Percentiles rank a stretch among this genome's conserved stretches.
These are phyloP conservation scores for Vitis rotundifolia DNA, from an alignment of 164 flowering plant genomes.

Conservation along the genomic window DNA sequence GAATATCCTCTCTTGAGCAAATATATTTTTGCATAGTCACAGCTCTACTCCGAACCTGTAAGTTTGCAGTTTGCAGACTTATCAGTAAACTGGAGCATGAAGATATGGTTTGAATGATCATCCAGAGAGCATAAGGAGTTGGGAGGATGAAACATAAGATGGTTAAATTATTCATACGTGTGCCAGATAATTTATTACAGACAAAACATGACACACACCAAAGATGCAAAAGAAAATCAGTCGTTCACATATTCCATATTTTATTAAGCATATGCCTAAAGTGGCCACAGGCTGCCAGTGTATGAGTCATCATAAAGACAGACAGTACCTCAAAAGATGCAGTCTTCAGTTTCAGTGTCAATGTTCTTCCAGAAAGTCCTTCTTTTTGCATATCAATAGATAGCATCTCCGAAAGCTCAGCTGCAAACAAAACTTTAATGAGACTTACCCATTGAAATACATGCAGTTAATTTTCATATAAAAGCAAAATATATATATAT, in stretches of 20 bases:
- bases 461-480: not conserved
- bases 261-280: not conserved
- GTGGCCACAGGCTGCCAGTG: not conserved
- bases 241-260: not conserved
- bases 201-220: not conserved
- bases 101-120: no score
- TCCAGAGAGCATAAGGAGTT: not conserved
- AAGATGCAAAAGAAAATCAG: not conserved
- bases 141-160: not conserved
- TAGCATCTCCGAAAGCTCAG: conserved; percentile 76
- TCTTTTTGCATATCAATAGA: conserved; percentile 76
- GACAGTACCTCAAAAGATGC: conserved; percentile 83
- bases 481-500: not conserved
- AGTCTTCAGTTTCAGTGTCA: conserved; percentile 92
- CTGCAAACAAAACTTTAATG: conserved; percentile 44
- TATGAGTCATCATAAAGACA: conserved; percentile 1
- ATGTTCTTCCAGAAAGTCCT: conserved; percentile 78
- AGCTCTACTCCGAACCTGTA: conserved; percentile 86
- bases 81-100: conserved; percentile 1
- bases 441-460: not conserved
- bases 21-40: conserved; percentile 70
- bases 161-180: not conserved
- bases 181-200: not conserved
- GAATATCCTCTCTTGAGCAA: conserved; percentile 72
- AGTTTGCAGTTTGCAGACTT: conserved; percentile 15